These are phyloP conservation scores for Fusarium sp. DNA, from an alignment of 2,329 filamentous ascomycete genomes.

Conservation along the genomic window DNA sequence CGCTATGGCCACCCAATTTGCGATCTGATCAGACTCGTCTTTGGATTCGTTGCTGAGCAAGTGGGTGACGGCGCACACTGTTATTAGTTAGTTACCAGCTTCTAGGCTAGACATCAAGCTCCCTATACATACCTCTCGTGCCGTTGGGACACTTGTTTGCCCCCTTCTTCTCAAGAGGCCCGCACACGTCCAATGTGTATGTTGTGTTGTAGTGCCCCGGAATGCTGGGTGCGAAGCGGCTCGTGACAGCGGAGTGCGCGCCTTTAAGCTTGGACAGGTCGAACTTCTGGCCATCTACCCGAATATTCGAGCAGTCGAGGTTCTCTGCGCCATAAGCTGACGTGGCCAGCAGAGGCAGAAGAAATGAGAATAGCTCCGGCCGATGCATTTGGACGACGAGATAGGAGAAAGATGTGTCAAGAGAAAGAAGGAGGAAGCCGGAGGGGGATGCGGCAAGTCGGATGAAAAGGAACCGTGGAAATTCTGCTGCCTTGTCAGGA, in stretches of 20 bases:
- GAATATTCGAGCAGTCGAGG: constrained; percentile 71
- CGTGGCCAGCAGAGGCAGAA: constrained; percentile 52
- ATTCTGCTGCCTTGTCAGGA: background rate
- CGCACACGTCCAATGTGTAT: constrained; percentile 84
- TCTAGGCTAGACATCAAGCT: background rate
- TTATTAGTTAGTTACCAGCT: constrained; percentile 12
- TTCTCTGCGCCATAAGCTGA: constrained; percentile 56
- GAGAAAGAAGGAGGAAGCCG: background rate
- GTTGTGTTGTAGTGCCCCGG: constrained; percentile 74
- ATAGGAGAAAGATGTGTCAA: constrained; percentile 2
- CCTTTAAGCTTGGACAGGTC: constrained; percentile 73
- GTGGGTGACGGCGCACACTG: constrained; percentile 81
- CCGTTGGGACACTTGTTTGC: constrained; percentile 74
- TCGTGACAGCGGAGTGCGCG: constrained; percentile 74
- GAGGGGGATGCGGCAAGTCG: background rate
- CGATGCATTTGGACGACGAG: constrained; percentile 51
- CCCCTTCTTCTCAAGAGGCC: constrained; percentile 70
- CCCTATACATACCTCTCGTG: constrained; percentile 68
- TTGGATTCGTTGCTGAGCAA: constrained; percentile 62
- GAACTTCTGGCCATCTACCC: constrained; percentile 68
- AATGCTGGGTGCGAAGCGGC: constrained; percentile 61
- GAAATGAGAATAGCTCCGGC: constrained; percentile 49
- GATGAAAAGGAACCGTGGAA: constrained; percentile 13
- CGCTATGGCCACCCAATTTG: constrained; percentile 76
- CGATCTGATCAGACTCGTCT: constrained; percentile 50